Conservation (phyloP, 148 eudicot species). For the Hydrangea macrophylla region DNA sequence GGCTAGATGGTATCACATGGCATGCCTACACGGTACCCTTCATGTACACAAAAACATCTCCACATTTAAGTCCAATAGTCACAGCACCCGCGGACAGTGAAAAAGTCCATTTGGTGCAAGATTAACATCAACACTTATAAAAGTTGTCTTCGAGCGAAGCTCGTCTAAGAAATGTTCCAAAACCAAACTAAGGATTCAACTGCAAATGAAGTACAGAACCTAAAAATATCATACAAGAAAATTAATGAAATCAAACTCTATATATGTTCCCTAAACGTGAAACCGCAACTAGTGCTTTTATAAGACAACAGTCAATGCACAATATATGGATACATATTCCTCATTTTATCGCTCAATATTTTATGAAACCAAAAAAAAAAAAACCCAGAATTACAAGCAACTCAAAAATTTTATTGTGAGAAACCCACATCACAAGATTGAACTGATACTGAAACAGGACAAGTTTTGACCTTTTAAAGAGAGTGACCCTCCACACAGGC, state of each 20-base stretch:
- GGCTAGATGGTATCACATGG: too few species aligned
- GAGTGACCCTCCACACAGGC: background rate
- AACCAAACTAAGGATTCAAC: background rate
- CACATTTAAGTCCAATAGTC: too few species aligned
- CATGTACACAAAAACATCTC: too few species aligned
- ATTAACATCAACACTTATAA: background rate
- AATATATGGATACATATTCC: too few species aligned
- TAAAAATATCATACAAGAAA: too few species aligned
- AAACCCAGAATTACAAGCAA: too few species aligned
- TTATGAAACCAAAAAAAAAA: too few species aligned
- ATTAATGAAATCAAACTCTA: background rate
- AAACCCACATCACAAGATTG: too few species aligned
- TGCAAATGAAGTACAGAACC: background rate
- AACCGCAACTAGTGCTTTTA: background rate
- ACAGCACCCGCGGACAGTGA: too few species aligned
- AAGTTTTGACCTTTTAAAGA: background rate
- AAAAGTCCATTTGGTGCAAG: background rate
- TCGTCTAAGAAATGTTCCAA: background rate
- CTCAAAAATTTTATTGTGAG: too few species aligned
- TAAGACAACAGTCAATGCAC: background rate
- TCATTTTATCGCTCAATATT: background rate
- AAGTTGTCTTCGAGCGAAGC: background rate
- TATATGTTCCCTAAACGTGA: background rate
- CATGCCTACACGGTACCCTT: too few species aligned
- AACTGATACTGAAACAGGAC: too few species aligned